These are phyloP conservation scores for Coniophora puteana DNA, from an alignment of 1,284 basidiomycete species.

Conservation along the genomic window DNA sequence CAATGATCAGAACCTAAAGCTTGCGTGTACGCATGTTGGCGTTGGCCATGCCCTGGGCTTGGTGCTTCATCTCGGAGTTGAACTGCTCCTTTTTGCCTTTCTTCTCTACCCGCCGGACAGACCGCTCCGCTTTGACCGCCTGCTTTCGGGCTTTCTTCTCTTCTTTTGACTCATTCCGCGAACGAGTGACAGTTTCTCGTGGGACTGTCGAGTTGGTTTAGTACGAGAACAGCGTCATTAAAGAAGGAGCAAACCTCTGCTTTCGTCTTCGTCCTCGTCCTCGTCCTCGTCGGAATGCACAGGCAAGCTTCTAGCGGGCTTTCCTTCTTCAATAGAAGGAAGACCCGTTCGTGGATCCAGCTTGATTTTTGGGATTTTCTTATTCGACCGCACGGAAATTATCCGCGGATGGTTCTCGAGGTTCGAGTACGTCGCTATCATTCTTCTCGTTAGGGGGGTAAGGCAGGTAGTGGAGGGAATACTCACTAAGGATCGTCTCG, in stretches of 20 bases:
- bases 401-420: conserved; percentile 91
- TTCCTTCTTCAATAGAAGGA: conserved; percentile 45
- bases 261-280: conserved; percentile 29
- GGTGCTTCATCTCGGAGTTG: conserved; percentile 67
- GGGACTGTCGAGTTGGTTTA: conserved; percentile 24
- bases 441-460: too few relatives aligned
- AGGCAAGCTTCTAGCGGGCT: conserved; percentile 5
- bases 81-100: conserved; percentile 79
- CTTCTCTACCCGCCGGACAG: conserved; percentile 76
- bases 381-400: conserved; percentile 63
- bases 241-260: conserved; percentile 12
- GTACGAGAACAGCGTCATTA: not conserved
- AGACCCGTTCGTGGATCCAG: conserved; percentile 76
- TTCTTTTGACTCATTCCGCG: conserved; percentile 79
- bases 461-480: too few relatives aligned
- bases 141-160: conserved; percentile 88
- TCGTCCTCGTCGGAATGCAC: conserved; percentile 24
- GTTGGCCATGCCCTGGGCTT: conserved; percentile 53
- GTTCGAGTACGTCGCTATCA: conserved; percentile 90
- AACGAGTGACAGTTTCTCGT: conserved; percentile 57
- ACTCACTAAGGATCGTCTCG: conserved; percentile 88
- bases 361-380: conserved; percentile 57
- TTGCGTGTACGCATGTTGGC: too few relatives aligned
- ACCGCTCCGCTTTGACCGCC: conserved; percentile 82
- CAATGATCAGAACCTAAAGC: too few relatives aligned